These are phyloP conservation scores for Cladorrhinum sp. DNA, from an alignment of 2,329 filamentous ascomycete species.

Conservation along the genomic window DNA sequence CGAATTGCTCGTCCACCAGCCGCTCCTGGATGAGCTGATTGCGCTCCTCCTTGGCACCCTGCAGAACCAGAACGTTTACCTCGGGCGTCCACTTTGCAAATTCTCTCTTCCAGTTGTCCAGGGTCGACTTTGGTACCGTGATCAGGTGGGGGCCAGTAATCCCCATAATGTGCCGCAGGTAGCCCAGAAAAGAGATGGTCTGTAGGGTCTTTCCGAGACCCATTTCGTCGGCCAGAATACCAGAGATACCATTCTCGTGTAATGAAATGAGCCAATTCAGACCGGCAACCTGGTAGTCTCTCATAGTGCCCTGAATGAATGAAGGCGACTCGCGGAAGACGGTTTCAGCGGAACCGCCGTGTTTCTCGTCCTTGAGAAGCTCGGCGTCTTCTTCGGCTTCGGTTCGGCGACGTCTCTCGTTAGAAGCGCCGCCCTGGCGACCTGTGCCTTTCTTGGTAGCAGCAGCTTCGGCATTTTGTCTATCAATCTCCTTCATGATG, in stretches of 20 bases:
- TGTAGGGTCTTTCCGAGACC: slow-evolving; percentile 96
- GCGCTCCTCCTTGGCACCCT: slow-evolving; percentile 93
- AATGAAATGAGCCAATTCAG: slow-evolving; percentile 97
- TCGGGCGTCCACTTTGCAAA: slow-evolving; percentile 94
- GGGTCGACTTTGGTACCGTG: slow-evolving; percentile 90
- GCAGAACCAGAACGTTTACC: slow-evolving; percentile 87
- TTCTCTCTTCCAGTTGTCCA: slow-evolving; percentile 98
- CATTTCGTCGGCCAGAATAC: slow-evolving; percentile 98
- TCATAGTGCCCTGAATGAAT: slow-evolving; percentile 87
- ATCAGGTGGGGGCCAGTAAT: slow-evolving; percentile 90
- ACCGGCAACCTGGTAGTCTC: slow-evolving; percentile 93
- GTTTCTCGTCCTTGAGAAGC: slow-evolving; percentile 79
- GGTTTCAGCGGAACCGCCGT: slow-evolving; percentile 78
- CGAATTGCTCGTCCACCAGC: slow-evolving; percentile 91
- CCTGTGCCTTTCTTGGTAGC: slow-evolving; percentile 69
- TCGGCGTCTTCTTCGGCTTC: slow-evolving; percentile 98
- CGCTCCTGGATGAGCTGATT: slow-evolving; percentile 84
- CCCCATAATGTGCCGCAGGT: slow-evolving; percentile 84
- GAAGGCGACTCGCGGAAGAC: slow-evolving; percentile 90
- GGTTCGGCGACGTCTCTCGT: slow-evolving; percentile 77
- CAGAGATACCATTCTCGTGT: slow-evolving; percentile 97
- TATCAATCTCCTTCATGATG: slow-evolving; percentile 91
- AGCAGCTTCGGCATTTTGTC: slow-evolving; percentile 75
- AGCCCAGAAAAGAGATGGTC: slow-evolving; percentile 94
- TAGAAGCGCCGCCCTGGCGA: slow-evolving; percentile 80